Evolutionary conservation across 305 asterid species (phyloP).

Genomic region (Solanum aculeatissimum): DNA sequence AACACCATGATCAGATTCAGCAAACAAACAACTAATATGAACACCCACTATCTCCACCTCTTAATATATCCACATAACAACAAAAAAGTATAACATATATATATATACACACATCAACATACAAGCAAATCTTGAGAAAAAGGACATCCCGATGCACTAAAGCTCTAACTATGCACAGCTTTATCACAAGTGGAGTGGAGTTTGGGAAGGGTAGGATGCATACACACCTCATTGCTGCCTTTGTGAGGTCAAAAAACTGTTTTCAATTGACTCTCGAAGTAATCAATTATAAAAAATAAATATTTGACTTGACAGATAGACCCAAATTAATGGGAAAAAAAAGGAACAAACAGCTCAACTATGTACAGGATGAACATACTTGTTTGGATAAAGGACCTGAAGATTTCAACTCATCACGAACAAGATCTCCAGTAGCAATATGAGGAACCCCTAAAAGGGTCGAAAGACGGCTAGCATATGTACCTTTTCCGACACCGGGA

Average conservation of each 20-base stretch:
- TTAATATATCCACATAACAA: not conserved
- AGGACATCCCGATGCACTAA: too few relatives aligned
- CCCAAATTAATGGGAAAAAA: not conserved
- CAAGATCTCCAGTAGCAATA: slow-evolving; percentile 99
- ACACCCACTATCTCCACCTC: not conserved
- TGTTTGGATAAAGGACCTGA: slow-evolving; percentile 58
- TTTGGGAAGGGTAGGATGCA: not conserved
- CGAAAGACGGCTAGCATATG: slow-evolving; percentile 90
- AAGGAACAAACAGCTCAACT: not conserved
- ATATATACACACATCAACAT: too few relatives aligned
- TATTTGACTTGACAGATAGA: not conserved
- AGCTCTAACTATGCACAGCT: too few relatives aligned
- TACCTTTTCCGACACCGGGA: slow-evolving; percentile 98
- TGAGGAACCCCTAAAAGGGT: slow-evolving; percentile 84
- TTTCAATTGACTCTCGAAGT: not conserved
- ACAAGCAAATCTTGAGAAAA: too few relatives aligned
- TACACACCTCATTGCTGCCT: not conserved
- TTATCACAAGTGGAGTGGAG: too few relatives aligned
- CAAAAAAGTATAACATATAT: not conserved
- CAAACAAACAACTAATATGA: not conserved
- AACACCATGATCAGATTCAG: not conserved
- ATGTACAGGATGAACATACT: slow-evolving; percentile 14
- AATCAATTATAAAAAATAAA: not conserved
- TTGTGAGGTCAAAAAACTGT: not conserved
- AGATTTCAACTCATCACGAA: slow-evolving; percentile 79